A percentile compares a stretch with the other conserved stretches of the same genome.
Conservation (phyloP, 305 asterid species). For the Fraxinus latifolia region DNA sequence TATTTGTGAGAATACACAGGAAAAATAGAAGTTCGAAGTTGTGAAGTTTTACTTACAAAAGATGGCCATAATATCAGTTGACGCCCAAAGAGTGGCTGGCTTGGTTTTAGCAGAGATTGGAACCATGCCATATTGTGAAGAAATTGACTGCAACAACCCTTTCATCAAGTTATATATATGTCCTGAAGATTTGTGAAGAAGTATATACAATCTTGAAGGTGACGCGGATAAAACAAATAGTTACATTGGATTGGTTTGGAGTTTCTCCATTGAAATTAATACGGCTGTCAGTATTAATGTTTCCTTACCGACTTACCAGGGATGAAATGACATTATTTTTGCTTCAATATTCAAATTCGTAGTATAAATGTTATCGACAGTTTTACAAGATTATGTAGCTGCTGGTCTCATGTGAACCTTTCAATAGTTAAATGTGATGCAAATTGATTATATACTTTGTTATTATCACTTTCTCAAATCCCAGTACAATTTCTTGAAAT, state of each 20-base stretch:
- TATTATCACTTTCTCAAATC: not conserved
- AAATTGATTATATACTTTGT: not conserved
- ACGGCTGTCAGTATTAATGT: slow-evolving; percentile 17
- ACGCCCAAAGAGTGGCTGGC: slow-evolving; percentile 12
- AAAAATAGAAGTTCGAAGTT: slow-evolving; percentile 29
- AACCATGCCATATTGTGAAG: not conserved
- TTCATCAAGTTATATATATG: not conserved
- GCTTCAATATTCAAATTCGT: not conserved
- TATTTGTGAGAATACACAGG: slow-evolving; percentile 61
- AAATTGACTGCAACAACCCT: slow-evolving; percentile 16
- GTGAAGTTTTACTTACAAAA: slow-evolving; percentile 8
- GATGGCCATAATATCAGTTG: not conserved
- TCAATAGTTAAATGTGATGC: not conserved
- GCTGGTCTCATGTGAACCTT: not conserved
- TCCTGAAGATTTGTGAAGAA: slow-evolving; percentile 22
- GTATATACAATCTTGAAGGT: slow-evolving; percentile 14
- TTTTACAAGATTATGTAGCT: not conserved
- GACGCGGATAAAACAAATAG: slow-evolving; percentile 16
- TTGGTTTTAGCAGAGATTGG: slow-evolving; percentile 3
- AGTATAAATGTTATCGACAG: not conserved
- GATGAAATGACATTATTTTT: slow-evolving; percentile 2
- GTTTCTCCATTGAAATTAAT: slow-evolving; percentile 26
- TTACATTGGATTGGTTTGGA: slow-evolving; percentile 20
- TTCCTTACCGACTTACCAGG: not conserved
- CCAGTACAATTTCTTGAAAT: not conserved